Base-by-base conservation (phyloP, 2,329 filamentous ascomycete genomes). In the Cordyceps cateniannulata region DNA sequence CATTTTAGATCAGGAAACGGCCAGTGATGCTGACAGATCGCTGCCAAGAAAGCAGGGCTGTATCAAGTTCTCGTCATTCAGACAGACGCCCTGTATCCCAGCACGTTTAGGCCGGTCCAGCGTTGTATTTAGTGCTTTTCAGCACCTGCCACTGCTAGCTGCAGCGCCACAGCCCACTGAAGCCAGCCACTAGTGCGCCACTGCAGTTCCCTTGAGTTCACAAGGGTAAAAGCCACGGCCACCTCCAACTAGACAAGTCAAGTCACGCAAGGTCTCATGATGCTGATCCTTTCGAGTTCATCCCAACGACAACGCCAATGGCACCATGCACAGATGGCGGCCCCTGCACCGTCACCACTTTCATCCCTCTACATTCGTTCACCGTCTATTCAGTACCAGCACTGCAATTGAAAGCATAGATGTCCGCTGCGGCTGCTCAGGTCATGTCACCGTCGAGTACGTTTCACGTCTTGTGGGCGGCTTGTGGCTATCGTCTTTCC, bases 401-500 rank as follows among this genome's bases (percentile, higher is more conserved):
- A 62, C 61, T 47, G 40, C 40, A 9, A 49, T 61, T 62, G 73
- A 81, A 59, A 75, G 78, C 54, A 69, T 84, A 56, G 68, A 70
- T 3, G 75, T 85, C 10, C 72, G 69, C 42, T 81, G 76, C 60
- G 80, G 78, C 57, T 83, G 79, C 1, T 76, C 79, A 2, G 81
- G 82, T 24, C 67, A 71, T 64, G 76, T 84, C 45, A 75, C 72
- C 14, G 72, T 85, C 56, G 81, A 82, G 82, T 84, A 68, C 64
- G 79, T 68, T 35, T 20, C 16, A 24, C 24, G n/a, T 22, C 40
- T 27, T 27, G 42, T 12, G n/a, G 27, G 27, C 24, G n/a, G 14
- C 40, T 27, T 27, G 42, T 12, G n/a, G 27, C 38, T 35, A 16
- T 7, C 10, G 22, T 52, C 42, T 25, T 32, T 5, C 20, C 12